Evolutionary conservation across 768 basidiomycete species (phyloP).

Genomic region (Grammothele lineata): DNA sequence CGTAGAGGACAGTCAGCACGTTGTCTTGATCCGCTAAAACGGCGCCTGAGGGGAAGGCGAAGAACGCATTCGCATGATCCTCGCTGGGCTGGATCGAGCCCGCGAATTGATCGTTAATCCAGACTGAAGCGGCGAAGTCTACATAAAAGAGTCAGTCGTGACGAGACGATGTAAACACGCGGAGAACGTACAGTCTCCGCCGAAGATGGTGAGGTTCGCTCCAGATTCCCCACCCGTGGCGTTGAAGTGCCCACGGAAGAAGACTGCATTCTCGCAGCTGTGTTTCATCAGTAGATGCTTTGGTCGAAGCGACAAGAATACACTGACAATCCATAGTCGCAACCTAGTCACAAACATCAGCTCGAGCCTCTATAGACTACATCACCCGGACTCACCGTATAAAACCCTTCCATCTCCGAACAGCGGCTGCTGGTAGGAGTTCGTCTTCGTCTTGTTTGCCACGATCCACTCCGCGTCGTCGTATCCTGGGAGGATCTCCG

Average conservation of each 20-base stretch:
- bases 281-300: background rate
- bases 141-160: background rate
- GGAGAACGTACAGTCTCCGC: constrained; percentile 61
- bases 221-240: constrained; percentile 56
- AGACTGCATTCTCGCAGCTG: constrained; percentile 77
- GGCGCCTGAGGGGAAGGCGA: constrained; percentile 54
- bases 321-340: constrained; percentile 80
- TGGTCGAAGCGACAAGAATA: background rate
- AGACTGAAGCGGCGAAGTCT: constrained; percentile 83
- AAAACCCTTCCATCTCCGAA: constrained; percentile 74
- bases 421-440: constrained; percentile 62
- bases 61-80: constrained; percentile 63
- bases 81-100: constrained; percentile 58
- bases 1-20: constrained; percentile 67
- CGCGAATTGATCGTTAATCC: constrained; percentile 71
- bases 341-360: constrained; percentile 31
- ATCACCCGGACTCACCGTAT: constrained; percentile 47
- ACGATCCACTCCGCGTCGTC: constrained; percentile 61
- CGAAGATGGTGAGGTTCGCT: constrained; percentile 78
- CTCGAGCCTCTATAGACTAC: background rate
- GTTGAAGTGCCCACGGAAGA: constrained; percentile 81
- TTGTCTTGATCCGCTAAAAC: constrained; percentile 54
- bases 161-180: background rate
- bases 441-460: constrained; percentile 69
- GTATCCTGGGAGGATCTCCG: constrained; percentile 56